A percentile compares a stretch with the other conserved stretches of the same genome.
Conservation (phyloP, 352 stramenopile genomes). For the Globisporangium parvum region DNA sequence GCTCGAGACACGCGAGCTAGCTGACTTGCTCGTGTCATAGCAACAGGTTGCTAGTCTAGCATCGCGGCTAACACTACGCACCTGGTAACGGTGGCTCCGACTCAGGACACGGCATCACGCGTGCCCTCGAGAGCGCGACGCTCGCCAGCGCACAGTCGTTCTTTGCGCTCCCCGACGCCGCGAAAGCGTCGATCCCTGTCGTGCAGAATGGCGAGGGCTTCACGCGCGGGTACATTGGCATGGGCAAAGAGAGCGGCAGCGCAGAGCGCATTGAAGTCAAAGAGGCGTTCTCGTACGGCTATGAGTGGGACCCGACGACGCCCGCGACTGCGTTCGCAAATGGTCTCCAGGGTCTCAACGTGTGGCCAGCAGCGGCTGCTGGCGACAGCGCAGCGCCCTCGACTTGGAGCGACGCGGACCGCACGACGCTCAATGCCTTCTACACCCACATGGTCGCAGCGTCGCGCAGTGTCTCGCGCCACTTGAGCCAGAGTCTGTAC, state of each 20-base stretch:
- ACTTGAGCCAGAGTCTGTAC: constrained; percentile 51
- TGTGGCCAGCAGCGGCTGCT: constrained; percentile 37
- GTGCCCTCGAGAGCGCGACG: constrained; percentile 34
- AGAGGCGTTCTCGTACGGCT: constrained; percentile 79
- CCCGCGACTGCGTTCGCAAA: constrained; percentile 29
- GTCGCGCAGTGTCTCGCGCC: constrained; percentile 40
- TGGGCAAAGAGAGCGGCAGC: constrained; percentile 75
- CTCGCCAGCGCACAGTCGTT: constrained; percentile 54
- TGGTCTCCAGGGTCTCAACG: constrained; percentile 60
- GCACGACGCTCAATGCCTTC: constrained; percentile 44
- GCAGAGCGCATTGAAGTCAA: constrained; percentile 77
- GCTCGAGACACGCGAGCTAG: too few species aligned
- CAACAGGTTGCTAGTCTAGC: too few species aligned
- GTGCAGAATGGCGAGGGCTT: constrained; percentile 63
- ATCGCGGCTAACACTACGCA: background rate
- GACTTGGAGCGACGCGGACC: constrained; percentile 28
- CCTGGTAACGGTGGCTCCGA: background rate
- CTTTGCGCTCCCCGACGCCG: constrained; percentile 40
- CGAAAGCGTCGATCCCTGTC: constrained; percentile 53
- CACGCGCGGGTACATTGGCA: constrained; percentile 72
- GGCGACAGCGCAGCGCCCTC: background rate
- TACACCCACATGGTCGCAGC: constrained; percentile 48
- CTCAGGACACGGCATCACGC: constrained; percentile 48
- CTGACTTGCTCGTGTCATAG: too few species aligned
- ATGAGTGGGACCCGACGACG: constrained; percentile 44